Percentiles rank a stretch among this genome's conserved stretches.
Conservation (phyloP, 352 stramenopile species). For the Globisporangium recalcitrans region DNA sequence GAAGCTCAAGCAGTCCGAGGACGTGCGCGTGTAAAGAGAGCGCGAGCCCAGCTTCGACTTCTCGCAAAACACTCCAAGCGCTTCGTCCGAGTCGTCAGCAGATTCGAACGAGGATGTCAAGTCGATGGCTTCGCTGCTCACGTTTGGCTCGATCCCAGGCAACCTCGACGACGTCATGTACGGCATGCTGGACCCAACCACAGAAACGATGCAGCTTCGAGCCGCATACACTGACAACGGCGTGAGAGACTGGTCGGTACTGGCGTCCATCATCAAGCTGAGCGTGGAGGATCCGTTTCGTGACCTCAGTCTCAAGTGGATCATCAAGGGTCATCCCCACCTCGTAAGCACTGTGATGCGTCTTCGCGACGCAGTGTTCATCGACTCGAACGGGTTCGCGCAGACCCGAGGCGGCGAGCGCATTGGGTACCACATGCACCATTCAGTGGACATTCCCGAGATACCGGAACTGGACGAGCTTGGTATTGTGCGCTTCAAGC, state of each 20-base stretch:
- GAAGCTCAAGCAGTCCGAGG: not conserved
- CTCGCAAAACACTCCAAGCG: no score
- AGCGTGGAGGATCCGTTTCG: no score
- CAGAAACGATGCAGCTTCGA: slow-evolving; percentile 26
- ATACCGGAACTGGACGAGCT: not conserved
- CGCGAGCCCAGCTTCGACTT: no score
- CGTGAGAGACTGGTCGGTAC: no score
- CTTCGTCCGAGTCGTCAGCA: no score
- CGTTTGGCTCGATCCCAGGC: slow-evolving; percentile 26
- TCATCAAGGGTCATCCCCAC: no score
- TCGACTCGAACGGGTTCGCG: not conserved
- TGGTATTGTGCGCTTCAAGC: not conserved
- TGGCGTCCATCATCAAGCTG: no score
- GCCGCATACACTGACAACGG: no score
- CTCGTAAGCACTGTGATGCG: no score
- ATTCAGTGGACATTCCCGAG: not conserved
- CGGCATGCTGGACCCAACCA: slow-evolving; percentile 39
- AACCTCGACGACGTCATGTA: slow-evolving; percentile 54
- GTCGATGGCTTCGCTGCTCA: slow-evolving; percentile 9
- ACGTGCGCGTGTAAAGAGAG: not conserved
- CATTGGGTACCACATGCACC: not conserved
- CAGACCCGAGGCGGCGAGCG: not conserved
- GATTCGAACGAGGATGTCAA: no score
- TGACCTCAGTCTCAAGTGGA: no score
- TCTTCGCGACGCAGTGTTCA: not conserved